Evolutionary conservation across 176 grass and related monocot species (phyloP), one percentile per base, ranked within the genome.

Genomic region (Cocos nucifera): DNA sequence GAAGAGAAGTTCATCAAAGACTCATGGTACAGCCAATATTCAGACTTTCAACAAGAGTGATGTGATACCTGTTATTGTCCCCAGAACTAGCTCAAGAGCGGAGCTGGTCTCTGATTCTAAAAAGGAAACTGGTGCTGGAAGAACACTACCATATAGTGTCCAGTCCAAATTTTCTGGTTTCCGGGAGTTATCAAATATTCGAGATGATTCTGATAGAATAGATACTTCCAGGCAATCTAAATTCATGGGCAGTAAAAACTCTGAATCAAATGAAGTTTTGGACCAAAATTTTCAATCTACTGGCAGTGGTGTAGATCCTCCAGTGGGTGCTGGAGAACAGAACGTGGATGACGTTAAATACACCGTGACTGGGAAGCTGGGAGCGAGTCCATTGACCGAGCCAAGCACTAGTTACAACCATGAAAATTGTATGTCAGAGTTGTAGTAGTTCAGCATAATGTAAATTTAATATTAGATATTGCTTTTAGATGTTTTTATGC

Each of bases 31-130:
- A 27, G 75, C 75, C 63, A 86, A 79, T 86, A 35, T 86, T 66
- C 78, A 80, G 48, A 66, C 73, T 49, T 74, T 51, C 22, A 85
- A 57, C 73, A 87, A 83, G 77, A 57, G 49, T 68, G 87, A 98
- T 58, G 76, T 85, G 55, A 51, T 83, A 22, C 74, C 94, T 54
- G 70, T 92, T 44, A 81, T 93, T 60, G 72, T 98, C 49, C 88
- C 94, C 61, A 89, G 88, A 89, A 78, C 66, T 85, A 98, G 64
- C 78, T 77, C 87, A 66, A 85, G 72, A 72, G 59, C 62, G 62
- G 91, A 96, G 24, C 26, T 83, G 63, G 60, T 57, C 63, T 75
- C 79, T 59, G 91, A 86, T 69, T 87, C 78, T 73, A 82, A 56
- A 74, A 83, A 52, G 54, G 82, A 86, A 59, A 76, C 60, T 75